phyloP scores from a whole-genome alignment of 2,329 filamentous ascomycete species.

The Paradendryphiella salina region DNA sequence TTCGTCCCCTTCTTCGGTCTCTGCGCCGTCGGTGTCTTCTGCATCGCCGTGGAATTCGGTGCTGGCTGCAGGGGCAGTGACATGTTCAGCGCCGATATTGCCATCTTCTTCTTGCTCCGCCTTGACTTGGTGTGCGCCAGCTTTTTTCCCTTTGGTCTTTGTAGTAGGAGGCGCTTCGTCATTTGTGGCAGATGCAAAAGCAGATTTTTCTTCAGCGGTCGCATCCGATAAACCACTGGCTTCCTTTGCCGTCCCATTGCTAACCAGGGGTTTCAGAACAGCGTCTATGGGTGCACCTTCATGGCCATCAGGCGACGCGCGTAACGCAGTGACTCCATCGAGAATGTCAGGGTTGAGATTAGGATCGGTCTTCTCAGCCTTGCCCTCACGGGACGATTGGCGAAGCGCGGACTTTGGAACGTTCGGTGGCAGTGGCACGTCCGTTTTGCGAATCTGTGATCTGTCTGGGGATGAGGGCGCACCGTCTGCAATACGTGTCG shows the following conservation, averaged over 20 bases:
- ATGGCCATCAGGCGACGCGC: conserved; percentile 51
- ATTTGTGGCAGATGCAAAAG: conserved; percentile 15
- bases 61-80: conserved; percentile 23
- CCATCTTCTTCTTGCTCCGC: conserved; percentile 25
- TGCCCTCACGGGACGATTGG: conserved; percentile 32
- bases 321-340: conserved; percentile 48
- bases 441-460: conserved; percentile 25
- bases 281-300: conserved; percentile 18
- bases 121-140: conserved; percentile 32
- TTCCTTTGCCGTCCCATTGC: conserved; percentile 17
- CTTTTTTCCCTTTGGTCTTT: conserved; percentile 34
- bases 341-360: conserved; percentile 48
- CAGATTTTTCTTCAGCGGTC: conserved; percentile 19
- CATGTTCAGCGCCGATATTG: conserved; percentile 14
- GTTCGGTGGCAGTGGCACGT: conserved; percentile 32
- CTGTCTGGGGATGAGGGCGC: conserved; percentile 13
- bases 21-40: conserved; percentile 51
- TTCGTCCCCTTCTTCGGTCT: conserved; percentile 56
- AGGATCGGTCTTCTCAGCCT: conserved; percentile 36
- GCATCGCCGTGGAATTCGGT: conserved; percentile 47
- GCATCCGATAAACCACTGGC: conserved; percentile 21
- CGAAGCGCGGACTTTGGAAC: conserved; percentile 28
- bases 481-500: conserved; percentile 14
- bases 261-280: conserved; percentile 14
- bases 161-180: conserved; percentile 17